Percentiles rank a stretch among this genome's conserved stretches.
Conservation (phyloP, 2,329 filamentous ascomycete species). For the Thyridium curvatum region DNA sequence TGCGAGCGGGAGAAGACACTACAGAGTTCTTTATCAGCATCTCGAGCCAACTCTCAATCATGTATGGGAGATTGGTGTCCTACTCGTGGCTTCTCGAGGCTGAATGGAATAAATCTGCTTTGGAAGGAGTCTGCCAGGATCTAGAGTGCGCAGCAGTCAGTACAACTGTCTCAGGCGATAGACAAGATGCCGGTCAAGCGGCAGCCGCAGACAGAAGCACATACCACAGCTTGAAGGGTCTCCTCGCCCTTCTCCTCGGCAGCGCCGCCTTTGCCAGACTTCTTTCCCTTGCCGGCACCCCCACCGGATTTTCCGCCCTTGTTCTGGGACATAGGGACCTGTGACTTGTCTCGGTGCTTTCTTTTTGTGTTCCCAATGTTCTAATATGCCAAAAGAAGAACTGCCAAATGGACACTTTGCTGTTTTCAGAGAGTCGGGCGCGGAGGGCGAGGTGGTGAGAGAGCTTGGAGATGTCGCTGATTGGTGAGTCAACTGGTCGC, state of each 20-base stretch:
- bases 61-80: conserved; percentile 16
- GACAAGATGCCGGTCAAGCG: background rate
- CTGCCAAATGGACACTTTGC: too few relatives aligned
- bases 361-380: too few relatives aligned
- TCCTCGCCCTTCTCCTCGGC: conserved; percentile 51
- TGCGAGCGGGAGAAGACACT: conserved; percentile 89
- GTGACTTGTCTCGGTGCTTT: too few relatives aligned
- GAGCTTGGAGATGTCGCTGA: too few relatives aligned
- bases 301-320: conserved; percentile 32
- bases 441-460: too few relatives aligned
- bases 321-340: conserved; percentile 32
- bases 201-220: conserved; percentile 20
- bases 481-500: too few relatives aligned
- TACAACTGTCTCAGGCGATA: conserved; percentile 1
- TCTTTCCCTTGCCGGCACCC: conserved; percentile 42
- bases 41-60: background rate
- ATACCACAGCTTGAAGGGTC: conserved; percentile 50
- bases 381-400: too few relatives aligned
- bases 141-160: conserved; percentile 33
- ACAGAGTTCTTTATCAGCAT: background rate
- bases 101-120: conserved; percentile 84
- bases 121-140: conserved; percentile 93
- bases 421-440: too few relatives aligned
- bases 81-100: conserved; percentile 81
- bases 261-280: conserved; percentile 38